Base-by-base conservation (phyloP, 768 basidiomycete genomes). In the Phaeotremella skinneri region DNA sequence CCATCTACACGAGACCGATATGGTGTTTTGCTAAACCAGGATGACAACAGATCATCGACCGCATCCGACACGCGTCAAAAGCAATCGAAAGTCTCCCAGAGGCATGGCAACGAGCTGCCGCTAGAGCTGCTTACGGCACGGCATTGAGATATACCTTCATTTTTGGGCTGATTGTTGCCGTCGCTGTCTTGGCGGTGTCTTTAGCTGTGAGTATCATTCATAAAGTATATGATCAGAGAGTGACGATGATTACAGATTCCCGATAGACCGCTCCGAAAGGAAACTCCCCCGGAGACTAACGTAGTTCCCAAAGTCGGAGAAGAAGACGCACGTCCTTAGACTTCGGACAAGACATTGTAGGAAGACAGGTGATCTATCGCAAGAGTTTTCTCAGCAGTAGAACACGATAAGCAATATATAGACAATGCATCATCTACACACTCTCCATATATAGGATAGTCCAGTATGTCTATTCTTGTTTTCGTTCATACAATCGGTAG, bases 111-210 rank as follows among this genome's bases (percentile, higher is more conserved):
- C 47, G 43, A 6, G 42, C 32, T 13, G 25, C 49, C 11, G 60
- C 60, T 26, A 56, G 60, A 50, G 26, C 48, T 20, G 60, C 55
- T 3, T 62, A 49, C 32, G 13, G 45, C 14, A 23, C 52, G 4
- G 48, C 60, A 14, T 37, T 62, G 23, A 37, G 56, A 11, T 51
- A 62, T 27, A 62, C 60, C 3, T 62, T 62, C n/a, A 52, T 56
- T 32, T 62, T 62, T 25, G 55, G 60, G 2, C 45, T 49, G 14
- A 49, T 48, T 21, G 59, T 52, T 1, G 59, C 59, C 4, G 21
- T 49, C 3, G 23, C 25, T 5, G 55, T 61, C 16, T 56, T 56
- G 41, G n/a, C 37, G 2, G 49, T 53, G 4, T 55, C 59, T 2
- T 29, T 61, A 11, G 43, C 52, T 26, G 59, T 61, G 41, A 61